Evolutionary conservation across 2,329 filamentous ascomycete species (phyloP).

Genomic region (Dothideomycetes sp.): DNA sequence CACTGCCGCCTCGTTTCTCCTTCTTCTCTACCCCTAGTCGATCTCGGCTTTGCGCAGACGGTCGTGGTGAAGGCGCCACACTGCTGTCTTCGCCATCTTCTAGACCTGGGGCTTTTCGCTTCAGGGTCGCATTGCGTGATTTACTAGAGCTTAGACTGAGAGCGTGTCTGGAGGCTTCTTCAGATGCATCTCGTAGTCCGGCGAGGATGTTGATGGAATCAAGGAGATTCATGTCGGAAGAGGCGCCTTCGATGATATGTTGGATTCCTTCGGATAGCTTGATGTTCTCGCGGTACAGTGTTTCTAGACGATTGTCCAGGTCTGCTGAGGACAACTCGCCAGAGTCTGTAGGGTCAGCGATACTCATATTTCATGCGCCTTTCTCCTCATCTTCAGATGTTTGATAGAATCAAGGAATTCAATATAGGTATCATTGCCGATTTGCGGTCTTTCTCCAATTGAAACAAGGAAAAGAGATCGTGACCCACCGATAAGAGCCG

Average conservation of each 20-base stretch:
- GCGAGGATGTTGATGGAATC: constrained; percentile 35
- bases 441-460: no score
- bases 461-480: background rate
- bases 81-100: constrained; percentile 19
- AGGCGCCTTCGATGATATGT: constrained; percentile 31
- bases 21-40: constrained; percentile 9
- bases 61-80: constrained; percentile 20
- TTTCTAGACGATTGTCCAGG: constrained; percentile 35
- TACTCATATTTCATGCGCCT: no score
- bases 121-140: constrained; percentile 9
- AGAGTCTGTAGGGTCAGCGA: constrained; percentile 13
- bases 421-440: no score
- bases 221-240: constrained; percentile 29
- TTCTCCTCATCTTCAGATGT: no score
- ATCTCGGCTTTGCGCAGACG: constrained; percentile 2
- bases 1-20: constrained; percentile 29
- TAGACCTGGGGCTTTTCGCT: constrained; percentile 12
- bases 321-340: constrained; percentile 19
- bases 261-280: constrained; percentile 35
- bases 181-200: constrained; percentile 35
- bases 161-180: constrained; percentile 16
- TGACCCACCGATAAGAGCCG: constrained; percentile 15
- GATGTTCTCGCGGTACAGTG: constrained; percentile 36
- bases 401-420: no score
- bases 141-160: constrained; percentile 8